These are phyloP conservation scores for Citrus trifoliata DNA, from an alignment of 345 rosid species.

Conservation along the genomic window DNA sequence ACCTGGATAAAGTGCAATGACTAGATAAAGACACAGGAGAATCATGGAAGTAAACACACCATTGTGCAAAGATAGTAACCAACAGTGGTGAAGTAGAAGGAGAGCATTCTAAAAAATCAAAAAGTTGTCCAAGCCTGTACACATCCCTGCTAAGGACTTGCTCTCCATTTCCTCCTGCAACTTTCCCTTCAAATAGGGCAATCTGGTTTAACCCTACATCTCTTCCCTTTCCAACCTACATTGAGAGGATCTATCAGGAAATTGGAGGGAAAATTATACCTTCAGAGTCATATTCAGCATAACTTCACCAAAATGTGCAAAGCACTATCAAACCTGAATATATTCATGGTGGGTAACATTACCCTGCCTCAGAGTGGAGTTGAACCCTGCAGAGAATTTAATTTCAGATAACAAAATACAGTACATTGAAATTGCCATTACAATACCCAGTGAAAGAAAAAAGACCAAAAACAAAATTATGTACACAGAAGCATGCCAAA, in stretches of 20 bases:
- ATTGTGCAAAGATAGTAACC: slow-evolving; percentile 97
- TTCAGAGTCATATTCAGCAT: background rate
- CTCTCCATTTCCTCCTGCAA: slow-evolving; percentile 99
- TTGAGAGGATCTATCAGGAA: slow-evolving; percentile 12
- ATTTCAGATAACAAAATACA: slow-evolving; percentile 1
- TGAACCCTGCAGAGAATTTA: slow-evolving; percentile 66
- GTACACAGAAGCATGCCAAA: background rate
- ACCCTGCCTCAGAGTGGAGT: slow-evolving; percentile 96
- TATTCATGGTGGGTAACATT: slow-evolving; percentile 97
- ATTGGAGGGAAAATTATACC: background rate
- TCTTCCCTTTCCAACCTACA: slow-evolving; percentile 99
- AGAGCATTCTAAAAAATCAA: slow-evolving; percentile 98
- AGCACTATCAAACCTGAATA: slow-evolving; percentile 64
- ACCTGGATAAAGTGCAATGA: background rate
- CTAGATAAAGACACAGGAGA: background rate
- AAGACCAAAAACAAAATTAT: background rate
- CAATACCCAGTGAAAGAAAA: no score
- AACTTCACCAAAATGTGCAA: background rate
- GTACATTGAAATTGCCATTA: background rate
- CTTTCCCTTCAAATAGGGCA: slow-evolving; percentile 98
- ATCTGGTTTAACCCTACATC: slow-evolving; percentile 99
- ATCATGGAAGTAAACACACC: slow-evolving; percentile 43
- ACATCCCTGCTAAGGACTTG: slow-evolving; percentile 98
- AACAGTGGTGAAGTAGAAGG: slow-evolving; percentile 96
- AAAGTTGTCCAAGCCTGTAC: slow-evolving; percentile 92